Base-by-base conservation (phyloP, 1,284 basidiomycete genomes). In the Cryptococcus sp. region DNA sequence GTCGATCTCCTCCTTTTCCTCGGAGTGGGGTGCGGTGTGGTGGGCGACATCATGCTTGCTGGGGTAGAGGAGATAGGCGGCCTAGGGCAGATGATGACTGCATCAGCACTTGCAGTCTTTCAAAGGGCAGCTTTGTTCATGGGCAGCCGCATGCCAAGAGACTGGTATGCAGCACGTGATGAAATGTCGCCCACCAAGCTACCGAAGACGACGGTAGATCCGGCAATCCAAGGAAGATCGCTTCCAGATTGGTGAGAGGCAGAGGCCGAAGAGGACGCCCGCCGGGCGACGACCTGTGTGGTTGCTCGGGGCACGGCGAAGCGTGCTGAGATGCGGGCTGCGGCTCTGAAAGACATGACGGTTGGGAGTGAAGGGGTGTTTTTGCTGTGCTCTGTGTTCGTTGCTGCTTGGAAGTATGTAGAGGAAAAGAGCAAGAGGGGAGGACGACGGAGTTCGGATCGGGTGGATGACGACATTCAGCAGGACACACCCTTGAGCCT, bases 31-130 rank as follows among this genome's bases (percentile, higher is more conserved):
- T 13, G 23, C 23, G 24, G 28, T 44, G 40, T 60, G 58, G 21
- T 53, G 38, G 37, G 52, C 52, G 37, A 50, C 55, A 43, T 60
- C 35, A 23, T 53, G 52, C 33, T 48, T 53, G 12, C 54, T 54
- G 24, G 64, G 64, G 52, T 51, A 35, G 23, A 65, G 55, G 51
- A 65, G 57, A 55, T 57, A 63, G 11, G 64, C 61, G 42, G 44
- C 53, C 64, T 64, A 36, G 4, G 16, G 16, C 11, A 43, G 15
- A 18, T 11, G 18, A 1, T 20, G 35, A 33, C 28, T 33, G 9
- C 28, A 9, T 42, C 12, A 42, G 40, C 38, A 39, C 16, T n/a
- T 4, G 12, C 40, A 12, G 13, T 21, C 40, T n/a, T 42, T n/a
- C 40, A 42, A 16, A 35, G 16, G 38, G 4, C 28, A 36, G n/a